These are phyloP conservation scores for Nidula microcarpa DNA, from an alignment of 768 basidiomycete species.

Conservation along the genomic window DNA sequence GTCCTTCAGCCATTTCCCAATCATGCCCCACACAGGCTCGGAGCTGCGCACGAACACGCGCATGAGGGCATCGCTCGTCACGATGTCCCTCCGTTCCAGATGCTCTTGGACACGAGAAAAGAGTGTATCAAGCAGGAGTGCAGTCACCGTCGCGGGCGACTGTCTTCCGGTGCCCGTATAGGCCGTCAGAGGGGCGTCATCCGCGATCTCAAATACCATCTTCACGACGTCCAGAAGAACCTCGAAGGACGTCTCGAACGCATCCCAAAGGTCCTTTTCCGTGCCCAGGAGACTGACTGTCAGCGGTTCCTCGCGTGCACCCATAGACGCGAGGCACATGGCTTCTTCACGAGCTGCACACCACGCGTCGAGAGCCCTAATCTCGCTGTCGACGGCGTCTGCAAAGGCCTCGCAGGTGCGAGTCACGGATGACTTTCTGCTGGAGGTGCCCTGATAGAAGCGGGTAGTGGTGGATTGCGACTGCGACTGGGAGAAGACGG, in stretches of 20 bases:
- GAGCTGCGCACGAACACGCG: conserved; percentile 58
- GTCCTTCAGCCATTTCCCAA: conserved; percentile 66
- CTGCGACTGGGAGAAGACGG: conserved; percentile 37
- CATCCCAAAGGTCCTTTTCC: conserved; percentile 54
- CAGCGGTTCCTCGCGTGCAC: conserved; percentile 35
- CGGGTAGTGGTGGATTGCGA: conserved; percentile 6
- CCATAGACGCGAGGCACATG: conserved; percentile 57
- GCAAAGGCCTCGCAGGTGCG: conserved; percentile 81
- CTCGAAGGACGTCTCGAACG: conserved; percentile 55
- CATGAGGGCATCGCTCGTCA: conserved; percentile 55
- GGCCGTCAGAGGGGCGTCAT: conserved; percentile 13
- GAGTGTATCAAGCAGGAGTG: conserved; percentile 60
- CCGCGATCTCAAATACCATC: conserved; percentile 24
- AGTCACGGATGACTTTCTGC: conserved; percentile 24
- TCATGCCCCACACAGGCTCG: conserved; percentile 74
- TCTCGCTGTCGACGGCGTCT: conserved; percentile 63
- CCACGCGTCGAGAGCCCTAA: conserved; percentile 62
- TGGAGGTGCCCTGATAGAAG: conserved; percentile 1
- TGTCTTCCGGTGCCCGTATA: conserved; percentile 16
- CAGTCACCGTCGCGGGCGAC: conserved; percentile 51
- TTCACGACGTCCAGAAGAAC: conserved; percentile 51
- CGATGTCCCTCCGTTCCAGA: conserved; percentile 51
- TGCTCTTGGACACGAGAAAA: conserved; percentile 56
- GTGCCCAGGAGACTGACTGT: conserved; percentile 66
- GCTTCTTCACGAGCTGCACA: conserved; percentile 66